Base-by-base conservation (phyloP, 208 protist species). In the Trypanosoma vivax region DNA sequence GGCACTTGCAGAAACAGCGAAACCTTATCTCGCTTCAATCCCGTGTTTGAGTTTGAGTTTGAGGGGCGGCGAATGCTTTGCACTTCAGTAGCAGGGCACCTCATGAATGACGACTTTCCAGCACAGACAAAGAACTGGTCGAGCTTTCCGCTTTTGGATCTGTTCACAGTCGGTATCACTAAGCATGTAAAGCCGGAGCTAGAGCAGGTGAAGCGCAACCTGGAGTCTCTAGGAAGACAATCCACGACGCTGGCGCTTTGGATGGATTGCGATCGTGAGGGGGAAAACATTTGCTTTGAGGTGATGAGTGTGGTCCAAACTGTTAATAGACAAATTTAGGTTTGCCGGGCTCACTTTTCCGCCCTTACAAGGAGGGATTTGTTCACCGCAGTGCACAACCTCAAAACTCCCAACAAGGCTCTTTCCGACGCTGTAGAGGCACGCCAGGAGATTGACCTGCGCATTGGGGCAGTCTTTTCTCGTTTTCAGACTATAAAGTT, bases 281-380 rank as follows among this genome's bases (percentile, higher is more conserved):
- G 96, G 3, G 96, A 98, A 67, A 98, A 98, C 71, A 98, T 98
- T 57, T 96, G 91, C 62, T 98, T 98, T 62, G 96, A 98, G 76
- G 93, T 98, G 23, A 63, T 98, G 6, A 52, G 86, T 28, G 72
- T 92, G 23, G 82, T 77, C 18, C 60, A 65, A 37, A 40, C 33
- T 1, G 70, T 69, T 48, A 85, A 83, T 37, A 55, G 54, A 3
- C 60, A 61, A 5, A 60, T 90, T 51, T 33, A 65, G 21, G 64
- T 82, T 21, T 80, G 90, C 42, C 73, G 96, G 1, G 93, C 92
- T 0, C 74, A 86, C 52, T 98, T 98, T 71, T 97, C 84, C 7
- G 83, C 86, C 19, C 71, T 96, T 38, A 97, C 93, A 25, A 58
- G 59, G 21, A 65, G 81, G 14, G 95, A 97, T 34, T 59, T 98